Conservation (phyloP, 2,329 filamentous ascomycete genomes). For the Lachnellula arida region DNA sequence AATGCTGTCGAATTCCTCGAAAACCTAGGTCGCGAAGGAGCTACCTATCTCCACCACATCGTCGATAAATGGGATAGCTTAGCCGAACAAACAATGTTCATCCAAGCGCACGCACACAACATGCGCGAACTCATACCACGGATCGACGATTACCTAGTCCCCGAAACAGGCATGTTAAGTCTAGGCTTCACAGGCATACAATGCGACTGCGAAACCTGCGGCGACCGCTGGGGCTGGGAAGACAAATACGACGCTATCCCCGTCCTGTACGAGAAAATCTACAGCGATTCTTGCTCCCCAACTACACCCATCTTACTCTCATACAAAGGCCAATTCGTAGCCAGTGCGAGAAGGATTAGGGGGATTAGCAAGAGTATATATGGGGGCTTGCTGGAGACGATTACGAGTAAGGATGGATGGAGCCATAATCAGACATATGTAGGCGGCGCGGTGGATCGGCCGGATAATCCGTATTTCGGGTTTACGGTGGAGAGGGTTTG, state of each 20-base stretch:
- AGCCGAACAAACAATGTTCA: conserved; percentile 43
- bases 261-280: conserved; percentile 30
- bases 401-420: conserved; percentile 22
- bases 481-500: conserved; percentile 28
- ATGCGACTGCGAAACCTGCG: conserved; percentile 37
- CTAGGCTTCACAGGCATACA: conserved; percentile 35
- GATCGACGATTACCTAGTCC: conserved; percentile 38
- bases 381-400: conserved; percentile 15
- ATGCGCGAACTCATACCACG: conserved; percentile 35
- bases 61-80: conserved; percentile 39
- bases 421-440: conserved; percentile 16
- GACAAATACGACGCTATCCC: conserved; percentile 36
- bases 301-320: conserved; percentile 34
- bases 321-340: conserved; percentile 47
- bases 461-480: conserved; percentile 27
- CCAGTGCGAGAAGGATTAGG: conserved; percentile 40
- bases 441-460: conserved; percentile 9
- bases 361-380: conserved; percentile 25
- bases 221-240: conserved; percentile 37
- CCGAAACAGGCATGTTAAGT: conserved; percentile 42
- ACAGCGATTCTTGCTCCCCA: conserved; percentile 22
- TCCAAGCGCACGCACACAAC: conserved; percentile 43
- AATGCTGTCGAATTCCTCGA: conserved; percentile 25
- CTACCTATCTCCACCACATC: conserved; percentile 45
- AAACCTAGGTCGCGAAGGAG: conserved; percentile 43